Evolutionary conservation across 1,284 basidiomycete genomes (phyloP), one percentile per base, ranked within the genome.

Genomic region (Ceratobasidium sp.): DNA sequence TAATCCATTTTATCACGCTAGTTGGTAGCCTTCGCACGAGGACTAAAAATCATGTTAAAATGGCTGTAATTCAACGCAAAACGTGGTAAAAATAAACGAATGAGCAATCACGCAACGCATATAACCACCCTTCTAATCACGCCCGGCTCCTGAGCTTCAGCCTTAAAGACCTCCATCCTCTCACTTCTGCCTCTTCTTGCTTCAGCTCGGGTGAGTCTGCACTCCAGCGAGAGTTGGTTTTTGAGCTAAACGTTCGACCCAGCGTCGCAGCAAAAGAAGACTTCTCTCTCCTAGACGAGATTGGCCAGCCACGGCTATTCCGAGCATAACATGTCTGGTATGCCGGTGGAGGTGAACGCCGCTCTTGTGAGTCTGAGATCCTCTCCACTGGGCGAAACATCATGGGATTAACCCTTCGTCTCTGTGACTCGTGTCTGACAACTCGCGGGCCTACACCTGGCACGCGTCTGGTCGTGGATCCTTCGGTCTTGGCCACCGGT

Each of bases 361-460:
- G 10, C n/a, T 49, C 23, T 26, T 9, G 15, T 44, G 20, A 9
- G 3, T 46, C 15, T 10, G 58, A 18, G 12, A 39, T 20, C 12
- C 39, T 60, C 33, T 13, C 33, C 12, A 10, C 26, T 12, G 58
- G 58, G 13, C 33, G 28, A n/a, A 60, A 60, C 33, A 39, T 60
- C 58, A 18, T 40, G 3, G 44, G 28, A 28, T 28, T 33, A 15
- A 66, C 13, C 20, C 40, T 42, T 44, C 61, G 33, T n/a, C 40
- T 40, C 40, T 64, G 33, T 18, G 28, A 28, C 39, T 46, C 64
- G 12, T 46, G 44, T 18, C 64, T 70, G 5, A 70, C n/a, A 3
- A 39, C 53, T 26, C 70, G 42, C 10, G 70, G 70, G 28, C 70
- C 70, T 12, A 63, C 44, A 13, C 70, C 70, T n/a, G 70, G 70